Evolutionary conservation across 805 yeast species (phyloP), one percentile per base, ranked within the genome.

Genomic region (Metschnikowia henanensis): DNA sequence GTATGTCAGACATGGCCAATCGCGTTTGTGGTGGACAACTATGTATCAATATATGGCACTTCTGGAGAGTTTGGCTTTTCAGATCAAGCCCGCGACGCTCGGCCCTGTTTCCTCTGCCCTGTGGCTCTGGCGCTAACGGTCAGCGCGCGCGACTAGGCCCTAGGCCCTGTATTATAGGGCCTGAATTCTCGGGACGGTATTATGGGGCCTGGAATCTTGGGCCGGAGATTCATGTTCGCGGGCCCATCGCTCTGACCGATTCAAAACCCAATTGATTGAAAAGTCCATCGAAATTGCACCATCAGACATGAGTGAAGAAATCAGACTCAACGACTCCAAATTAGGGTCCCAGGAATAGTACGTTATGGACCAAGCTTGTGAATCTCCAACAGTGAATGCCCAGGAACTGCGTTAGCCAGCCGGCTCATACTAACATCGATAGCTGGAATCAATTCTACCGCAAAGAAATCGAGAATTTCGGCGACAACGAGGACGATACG

Each of bases 401-500:
- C n/a, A n/a, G n/a, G n/a, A n/a, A n/a, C n/a, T n/a, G n/a, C 20
- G 28, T 20, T 22, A 19, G 26, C 3, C 7, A 29, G 8, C 16
- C 30, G 15, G 15, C 35, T 12, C 22, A 21, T 33, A 48, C 65
- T 60, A 60, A 61, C 55, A 21, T 1, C 43, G 6, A 33, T 18
- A 76, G 82, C 70, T 92, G 99, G 98, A 91, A 94, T 63, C 78
- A 83, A 41, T 87, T 92, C 62, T 92, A 92, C 64, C 69, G 79
- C 33, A 59, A 79, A 17, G 99, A 92, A 58, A 77, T 79, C 49
- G 55, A 61, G 21, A 92, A 92, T 65, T 92, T 87, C 57, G 64
- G 71, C 30, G 79, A 79, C 22, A 87, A 92, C 60, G 80, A 85
- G 15, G 75, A 84, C 16, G 97, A 94, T 61, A 83, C 90, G 0